Base-by-base conservation (phyloP, 495 filamentous ascomycete species). In the Daldinia loculata region DNA sequence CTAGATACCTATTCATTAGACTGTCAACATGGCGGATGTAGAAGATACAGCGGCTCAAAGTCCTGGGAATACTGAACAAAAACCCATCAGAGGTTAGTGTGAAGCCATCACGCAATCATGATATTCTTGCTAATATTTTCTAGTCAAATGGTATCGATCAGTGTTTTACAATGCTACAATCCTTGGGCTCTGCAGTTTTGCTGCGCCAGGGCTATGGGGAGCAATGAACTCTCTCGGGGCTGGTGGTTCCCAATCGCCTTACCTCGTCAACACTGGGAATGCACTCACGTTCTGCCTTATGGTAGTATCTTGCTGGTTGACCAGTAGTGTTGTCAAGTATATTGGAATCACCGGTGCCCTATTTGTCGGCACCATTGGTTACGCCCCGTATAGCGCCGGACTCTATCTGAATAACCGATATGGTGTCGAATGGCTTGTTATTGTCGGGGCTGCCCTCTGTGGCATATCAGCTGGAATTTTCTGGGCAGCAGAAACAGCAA, bases 201-300 rank as follows among this genome's bases (percentile, higher is more conserved):
- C 86, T 0, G 88, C 88, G 0, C 89, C 89, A 0, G 89, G 89
- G 0, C 86, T 91, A 68, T 91, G 89, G 89, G 84, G 83, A 27
- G 89, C 89, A 12, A 91, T 91, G 87, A 91, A 91, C 77, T 87
- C 85, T 0, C 83, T 91, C 15, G 89, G 90, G 36, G 90, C 89
- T 17, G 90, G 90, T 41, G 89, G 89, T 5, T 81, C 84, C 32
- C 82, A 87, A 61, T 81, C 77, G n/a, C 90, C 90, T 6, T 85
- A 88, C 61, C 83, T 91, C 12, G 86, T 91, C 61, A 90, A 91
- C 71, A 83, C 84, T n/a, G 89, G 87, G n/a, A 91, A 91, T 74
- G 86, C 88, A 0, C 75, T 91, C 4, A 90, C 87, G 0, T 91
- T 91, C 72, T 84, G 84, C n/a, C 82, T 90, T 1, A 90, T 91